Evolutionary conservation across 2,329 filamentous ascomycete genomes (phyloP), one percentile per base, ranked within the genome.

Genomic region (Aspergillus thermomutatus): DNA sequence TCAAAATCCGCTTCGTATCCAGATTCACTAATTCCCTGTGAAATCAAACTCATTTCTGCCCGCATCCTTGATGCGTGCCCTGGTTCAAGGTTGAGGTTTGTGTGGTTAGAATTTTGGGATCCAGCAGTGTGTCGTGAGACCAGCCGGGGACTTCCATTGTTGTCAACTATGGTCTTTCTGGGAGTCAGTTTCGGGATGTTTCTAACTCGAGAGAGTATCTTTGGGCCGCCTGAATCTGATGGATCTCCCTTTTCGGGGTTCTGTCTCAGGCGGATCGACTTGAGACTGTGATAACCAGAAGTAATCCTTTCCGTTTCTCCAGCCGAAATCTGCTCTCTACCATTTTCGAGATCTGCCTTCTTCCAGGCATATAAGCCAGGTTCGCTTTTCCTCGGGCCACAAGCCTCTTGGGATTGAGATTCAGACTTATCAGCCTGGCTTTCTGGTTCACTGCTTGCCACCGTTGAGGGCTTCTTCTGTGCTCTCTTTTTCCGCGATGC

Each of bases 81-180:
- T 14, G 25, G 21, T 6, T 25, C 11, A 25, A 26, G 14, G 21
- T 23, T 5, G 21, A 23, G 11, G 23, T 14, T 23, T 46, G 23
- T 26, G 19, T 25, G 34, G 14, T 5, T 21, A 28, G 10, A n/a
- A 21, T 9, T 5, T 21, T 50, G 14, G 43, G 41, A 26, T 41
- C 52, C 43, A 9, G 31, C 45, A 6, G 26, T 19, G 3, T 14
- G n/a, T 10, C 31, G 46, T 1, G 49, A 52, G 5, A 62, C 19
- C 27, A 68, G 65, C 46, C 65, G 65, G 37, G 73, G 73, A 53
- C 73, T 76, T 37, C 73, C 73, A 59, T 75, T 73, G 9, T 60
- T 60, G 54, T 75, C 73, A 9, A 76, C 72, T 19, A 70, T 69
- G 5, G 60, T 66, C 26, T 53, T 61, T 51, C 49, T 64, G 9